A percentile compares a stretch with the other conserved stretches of the same genome.
Conservation (phyloP, 129 eudicot genomes). For the Lactuca saligna region DNA sequence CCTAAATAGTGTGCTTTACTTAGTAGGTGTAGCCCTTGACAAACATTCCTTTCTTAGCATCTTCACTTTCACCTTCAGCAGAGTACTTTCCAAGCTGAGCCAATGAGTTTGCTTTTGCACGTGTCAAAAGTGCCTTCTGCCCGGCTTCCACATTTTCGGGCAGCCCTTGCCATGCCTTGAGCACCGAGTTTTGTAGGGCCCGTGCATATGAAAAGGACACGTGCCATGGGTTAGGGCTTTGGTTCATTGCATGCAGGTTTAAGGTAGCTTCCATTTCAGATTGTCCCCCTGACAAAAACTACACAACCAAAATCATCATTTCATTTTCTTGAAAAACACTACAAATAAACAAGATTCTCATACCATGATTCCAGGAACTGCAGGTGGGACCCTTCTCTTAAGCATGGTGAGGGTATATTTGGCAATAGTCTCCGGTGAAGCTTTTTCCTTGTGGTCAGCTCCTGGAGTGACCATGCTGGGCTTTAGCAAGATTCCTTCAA, state of each 20-base stretch:
- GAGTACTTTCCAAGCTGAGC: constrained; percentile 92
- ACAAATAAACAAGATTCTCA: background rate
- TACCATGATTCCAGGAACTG: constrained; percentile 97
- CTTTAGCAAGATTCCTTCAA: constrained; percentile 81
- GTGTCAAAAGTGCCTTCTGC: constrained; percentile 70
- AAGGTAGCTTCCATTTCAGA: constrained; percentile 89
- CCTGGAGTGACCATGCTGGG: constrained; percentile 97
- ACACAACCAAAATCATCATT: constrained; percentile 10
- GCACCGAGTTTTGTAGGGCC: constrained; percentile 82
- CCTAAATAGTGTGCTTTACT: constrained; percentile 3
- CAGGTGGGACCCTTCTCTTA: constrained; percentile 94
- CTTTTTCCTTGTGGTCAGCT: constrained; percentile 84
- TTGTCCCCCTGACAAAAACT: constrained; percentile 95
- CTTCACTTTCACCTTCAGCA: constrained; percentile 84
- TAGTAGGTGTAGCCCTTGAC: constrained; percentile 85
- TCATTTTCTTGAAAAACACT: background rate
- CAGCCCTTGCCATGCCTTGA: constrained; percentile 88
- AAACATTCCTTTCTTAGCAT: constrained; percentile 89
- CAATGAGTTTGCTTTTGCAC: constrained; percentile 89
- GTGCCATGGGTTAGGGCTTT: constrained; percentile 94
- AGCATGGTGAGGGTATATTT: constrained; percentile 85
- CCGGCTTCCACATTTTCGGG: constrained; percentile 84
- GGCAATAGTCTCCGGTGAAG: constrained; percentile 82
- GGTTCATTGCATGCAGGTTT: constrained; percentile 86
- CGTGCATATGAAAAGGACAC: constrained; percentile 91